Percentiles rank a stretch among this genome's conserved stretches.
Conservation (phyloP, 1,284 basidiomycete species). For the Xanthoconium separans region DNA sequence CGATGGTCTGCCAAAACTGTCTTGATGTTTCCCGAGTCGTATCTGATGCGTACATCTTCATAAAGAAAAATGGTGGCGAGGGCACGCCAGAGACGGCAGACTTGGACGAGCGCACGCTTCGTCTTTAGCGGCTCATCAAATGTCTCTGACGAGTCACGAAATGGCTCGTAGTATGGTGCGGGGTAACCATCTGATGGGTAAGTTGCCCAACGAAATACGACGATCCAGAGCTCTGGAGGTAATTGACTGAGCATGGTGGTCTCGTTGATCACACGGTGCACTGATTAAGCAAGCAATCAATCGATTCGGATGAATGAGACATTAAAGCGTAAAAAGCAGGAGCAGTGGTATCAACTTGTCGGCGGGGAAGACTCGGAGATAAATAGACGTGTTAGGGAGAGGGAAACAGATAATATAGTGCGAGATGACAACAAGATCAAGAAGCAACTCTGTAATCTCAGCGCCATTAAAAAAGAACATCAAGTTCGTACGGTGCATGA, state of each 20-base stretch:
- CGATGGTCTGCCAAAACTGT: slow-evolving; percentile 28
- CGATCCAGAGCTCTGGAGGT: slow-evolving; percentile 52
- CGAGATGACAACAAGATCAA: slow-evolving; percentile 27
- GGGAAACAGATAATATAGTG: slow-evolving; percentile 29
- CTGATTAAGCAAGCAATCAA: background rate
- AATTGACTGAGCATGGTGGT: slow-evolving; percentile 23
- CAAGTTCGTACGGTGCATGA: slow-evolving; percentile 30
- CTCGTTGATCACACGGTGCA: slow-evolving; percentile 1
- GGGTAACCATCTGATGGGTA: slow-evolving; percentile 28
- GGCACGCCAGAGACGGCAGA: slow-evolving; percentile 55
- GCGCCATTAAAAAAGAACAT: slow-evolving; percentile 30
- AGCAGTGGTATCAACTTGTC: slow-evolving; percentile 34
- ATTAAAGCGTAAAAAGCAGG: slow-evolving; percentile 10
- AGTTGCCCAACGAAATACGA: slow-evolving; percentile 48
- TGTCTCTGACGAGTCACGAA: slow-evolving; percentile 34
- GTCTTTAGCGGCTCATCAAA: slow-evolving; percentile 23
- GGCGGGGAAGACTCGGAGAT: slow-evolving; percentile 20
- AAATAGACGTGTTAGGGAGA: slow-evolving; percentile 24
- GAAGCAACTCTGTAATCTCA: slow-evolving; percentile 19
- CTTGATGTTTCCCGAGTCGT: slow-evolving; percentile 32
- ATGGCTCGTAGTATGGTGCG: slow-evolving; percentile 40
- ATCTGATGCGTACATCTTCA: slow-evolving; percentile 49
- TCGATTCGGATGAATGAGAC: slow-evolving; percentile 1
- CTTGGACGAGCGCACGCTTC: slow-evolving; percentile 45
- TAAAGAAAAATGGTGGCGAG: slow-evolving; percentile 49